A percentile compares a stretch with the other conserved stretches of the same genome.
phyloP scores from a whole-genome alignment of 2,329 filamentous ascomycete species.

The Stagonosporopsis vannaccii region DNA sequence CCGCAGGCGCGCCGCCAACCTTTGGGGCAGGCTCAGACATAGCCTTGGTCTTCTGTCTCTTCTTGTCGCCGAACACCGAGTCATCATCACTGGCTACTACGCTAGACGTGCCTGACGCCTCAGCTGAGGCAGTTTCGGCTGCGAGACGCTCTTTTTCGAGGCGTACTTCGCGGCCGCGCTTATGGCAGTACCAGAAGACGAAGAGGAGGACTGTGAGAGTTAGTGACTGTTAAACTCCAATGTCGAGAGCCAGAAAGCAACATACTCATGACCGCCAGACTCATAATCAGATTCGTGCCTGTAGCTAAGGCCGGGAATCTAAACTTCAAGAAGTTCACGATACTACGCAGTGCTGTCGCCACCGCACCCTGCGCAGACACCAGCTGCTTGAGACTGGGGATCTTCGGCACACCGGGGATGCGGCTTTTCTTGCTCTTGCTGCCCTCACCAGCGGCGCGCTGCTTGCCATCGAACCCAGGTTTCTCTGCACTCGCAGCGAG shows the following conservation, averaged over 20 bases:
- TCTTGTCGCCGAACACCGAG: constrained; percentile 38
- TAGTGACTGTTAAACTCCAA: too few relatives aligned
- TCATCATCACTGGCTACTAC: constrained; percentile 36
- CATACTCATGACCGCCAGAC: constrained; percentile 84
- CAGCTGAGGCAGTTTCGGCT: constrained; percentile 40
- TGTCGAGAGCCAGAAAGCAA: constrained; percentile 32
- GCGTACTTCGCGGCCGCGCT: constrained; percentile 85
- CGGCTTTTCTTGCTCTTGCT: constrained; percentile 61
- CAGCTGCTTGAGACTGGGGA: constrained; percentile 78
- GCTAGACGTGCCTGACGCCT: constrained; percentile 41
- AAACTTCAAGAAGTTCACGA: constrained; percentile 84
- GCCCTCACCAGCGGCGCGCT: constrained; percentile 21
- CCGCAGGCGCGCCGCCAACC: constrained; percentile 22
- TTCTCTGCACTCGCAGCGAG: constrained; percentile 80
- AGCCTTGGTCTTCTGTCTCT: constrained; percentile 20
- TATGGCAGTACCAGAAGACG: constrained; percentile 98
- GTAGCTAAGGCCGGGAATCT: constrained; percentile 86
- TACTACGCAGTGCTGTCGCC: constrained; percentile 84
- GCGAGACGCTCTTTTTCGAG: constrained; percentile 67
- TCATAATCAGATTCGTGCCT: constrained; percentile 91
- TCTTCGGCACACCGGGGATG: constrained; percentile 58
- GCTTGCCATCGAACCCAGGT: constrained; percentile 54
- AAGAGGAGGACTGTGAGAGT: constrained; percentile 74
- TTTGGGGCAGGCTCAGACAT: neutral
- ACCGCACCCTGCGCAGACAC: constrained; percentile 88